Evolutionary conservation across 345 rosid genomes (phyloP), one percentile per base, ranked within the genome.

Genomic region (Jatropha curcas): DNA sequence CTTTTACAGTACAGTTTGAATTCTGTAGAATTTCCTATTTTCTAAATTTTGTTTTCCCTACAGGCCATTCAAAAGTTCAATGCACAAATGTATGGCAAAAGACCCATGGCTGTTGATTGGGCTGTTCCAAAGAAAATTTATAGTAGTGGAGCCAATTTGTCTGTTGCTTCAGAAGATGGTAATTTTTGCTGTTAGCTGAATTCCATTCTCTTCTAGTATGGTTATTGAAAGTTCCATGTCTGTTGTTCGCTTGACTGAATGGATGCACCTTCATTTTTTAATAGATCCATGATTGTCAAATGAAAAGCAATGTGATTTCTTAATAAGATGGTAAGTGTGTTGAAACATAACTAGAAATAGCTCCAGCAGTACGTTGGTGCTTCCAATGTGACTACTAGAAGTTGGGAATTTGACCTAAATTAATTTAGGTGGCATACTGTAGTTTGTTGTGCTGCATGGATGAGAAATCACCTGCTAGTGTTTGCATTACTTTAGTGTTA

Each of bases 91-190:
- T 86, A 90, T 83, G 84, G 76, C 66, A 87, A 85, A 84, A 87
- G 99, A 77, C 86, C 97, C 39, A 87, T 92, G 78, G 96, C 96
- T 64, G 94, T 95, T 73, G 99, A 95, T 77, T 92, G 96, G 99
- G 99, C 96, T 72, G 90, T 95, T 81, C 86, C 99, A 17, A 95
- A 92, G 82, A 95, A 92, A 73, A 66, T 95, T 14, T 92, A 92
- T 71, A 78, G 74, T 64, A 82, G 70, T 46, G 78, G 89, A 30
- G 76, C 82, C 70, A 83, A 70, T 79, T 75, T 83, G 19, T 77
- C 81, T 70, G 74, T 66, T 77, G 81, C 81, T 68, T 67, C 88
- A 57, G 85, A 76, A 63, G 90, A 87, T 81, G 97, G 98, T 90
- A 85, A 73, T 52, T 70, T 19, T 65, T 22, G 19, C 51, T 70